phyloP scores from a whole-genome alignment of 805 yeast species.

The Saccharomyces mikatae region DNA sequence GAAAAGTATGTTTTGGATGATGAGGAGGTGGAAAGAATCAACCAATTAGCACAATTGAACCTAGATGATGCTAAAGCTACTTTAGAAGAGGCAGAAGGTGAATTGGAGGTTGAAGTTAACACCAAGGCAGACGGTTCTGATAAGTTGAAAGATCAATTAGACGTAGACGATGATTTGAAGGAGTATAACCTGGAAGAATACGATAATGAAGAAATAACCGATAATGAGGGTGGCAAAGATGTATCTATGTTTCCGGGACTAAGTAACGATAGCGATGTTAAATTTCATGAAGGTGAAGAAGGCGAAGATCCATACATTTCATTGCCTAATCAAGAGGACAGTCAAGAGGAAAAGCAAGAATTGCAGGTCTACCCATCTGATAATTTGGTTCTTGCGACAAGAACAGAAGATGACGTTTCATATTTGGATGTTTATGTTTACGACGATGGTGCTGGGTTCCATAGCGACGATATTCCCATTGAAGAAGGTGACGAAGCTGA shows the following conservation, averaged over 20 bases:
- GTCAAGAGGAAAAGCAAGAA: constrained; percentile 72
- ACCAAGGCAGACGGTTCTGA: constrained; percentile 15
- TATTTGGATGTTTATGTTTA: constrained; percentile 88
- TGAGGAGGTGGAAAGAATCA: constrained; percentile 85
- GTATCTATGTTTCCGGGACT: constrained; percentile 68
- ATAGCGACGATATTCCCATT: constrained; percentile 54
- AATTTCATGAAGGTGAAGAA: constrained; percentile 44
- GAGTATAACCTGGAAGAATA: constrained; percentile 83
- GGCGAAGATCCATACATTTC: constrained; percentile 38
- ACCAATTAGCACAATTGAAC: constrained; percentile 75
- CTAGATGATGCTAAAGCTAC: constrained; percentile 68
- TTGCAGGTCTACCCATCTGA: constrained; percentile 83
- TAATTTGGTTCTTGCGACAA: constrained; percentile 78
- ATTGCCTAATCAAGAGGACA: constrained; percentile 45
- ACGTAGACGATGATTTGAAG: constrained; percentile 74
- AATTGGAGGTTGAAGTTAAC: constrained; percentile 23
- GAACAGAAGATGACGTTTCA: constrained; percentile 94
- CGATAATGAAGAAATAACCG: constrained; percentile 57
- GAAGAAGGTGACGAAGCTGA: constrained; percentile 57
- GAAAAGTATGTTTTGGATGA: constrained; percentile 82
- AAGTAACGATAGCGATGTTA: constrained; percentile 42
- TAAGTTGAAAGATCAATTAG: constrained; percentile 44
- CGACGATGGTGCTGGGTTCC: constrained; percentile 88
- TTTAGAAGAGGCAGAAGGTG: constrained; percentile 40
- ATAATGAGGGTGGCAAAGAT: constrained; percentile 47